Conservation (phyloP, 2,329 filamentous ascomycete species). For the Arthrobotrys sphaeroides region DNA sequence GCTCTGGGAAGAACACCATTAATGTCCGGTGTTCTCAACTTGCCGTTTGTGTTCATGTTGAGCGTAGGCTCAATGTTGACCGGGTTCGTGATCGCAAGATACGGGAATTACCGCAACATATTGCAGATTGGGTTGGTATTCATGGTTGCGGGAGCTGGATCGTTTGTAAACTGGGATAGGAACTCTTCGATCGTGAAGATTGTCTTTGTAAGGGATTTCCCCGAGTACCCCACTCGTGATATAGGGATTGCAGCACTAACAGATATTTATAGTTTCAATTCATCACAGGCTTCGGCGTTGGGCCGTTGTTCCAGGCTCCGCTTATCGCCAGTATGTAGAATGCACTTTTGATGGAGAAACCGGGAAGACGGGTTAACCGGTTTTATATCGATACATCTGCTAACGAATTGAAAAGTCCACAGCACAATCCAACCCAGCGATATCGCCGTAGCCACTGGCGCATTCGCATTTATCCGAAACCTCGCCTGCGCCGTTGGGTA, state of each 20-base stretch:
- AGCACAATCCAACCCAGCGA: slow-evolving; percentile 69
- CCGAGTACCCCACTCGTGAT: slow-evolving; percentile 54
- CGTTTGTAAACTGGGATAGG: slow-evolving; percentile 71
- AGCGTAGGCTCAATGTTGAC: slow-evolving; percentile 63
- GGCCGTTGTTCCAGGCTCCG: slow-evolving; percentile 57
- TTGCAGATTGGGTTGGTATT: slow-evolving; percentile 70
- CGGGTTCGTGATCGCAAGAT: slow-evolving; percentile 68
- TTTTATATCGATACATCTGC: not conserved
- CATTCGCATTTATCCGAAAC: slow-evolving; percentile 70
- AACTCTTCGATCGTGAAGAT: slow-evolving; percentile 68
- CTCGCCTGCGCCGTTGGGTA: slow-evolving; percentile 66
- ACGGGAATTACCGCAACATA: slow-evolving; percentile 69
- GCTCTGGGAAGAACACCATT: slow-evolving; percentile 71
- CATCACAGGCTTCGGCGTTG: slow-evolving; percentile 56
- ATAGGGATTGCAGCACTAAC: not conserved
- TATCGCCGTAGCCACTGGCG: slow-evolving; percentile 71
- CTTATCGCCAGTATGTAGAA: slow-evolving; percentile 55
- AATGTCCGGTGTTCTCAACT: slow-evolving; percentile 70
- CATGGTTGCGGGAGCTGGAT: slow-evolving; percentile 72
- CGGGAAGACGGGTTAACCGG: too few species aligned
- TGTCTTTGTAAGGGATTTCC: slow-evolving; percentile 66
- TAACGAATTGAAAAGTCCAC: slow-evolving; percentile 64
- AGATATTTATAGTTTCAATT: slow-evolving; percentile 53
- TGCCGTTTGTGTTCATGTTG: slow-evolving; percentile 69
- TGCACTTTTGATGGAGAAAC: not conserved